Conservation (phyloP, 2,329 filamentous ascomycete genomes). For the Alternaria angustiovoidea region DNA sequence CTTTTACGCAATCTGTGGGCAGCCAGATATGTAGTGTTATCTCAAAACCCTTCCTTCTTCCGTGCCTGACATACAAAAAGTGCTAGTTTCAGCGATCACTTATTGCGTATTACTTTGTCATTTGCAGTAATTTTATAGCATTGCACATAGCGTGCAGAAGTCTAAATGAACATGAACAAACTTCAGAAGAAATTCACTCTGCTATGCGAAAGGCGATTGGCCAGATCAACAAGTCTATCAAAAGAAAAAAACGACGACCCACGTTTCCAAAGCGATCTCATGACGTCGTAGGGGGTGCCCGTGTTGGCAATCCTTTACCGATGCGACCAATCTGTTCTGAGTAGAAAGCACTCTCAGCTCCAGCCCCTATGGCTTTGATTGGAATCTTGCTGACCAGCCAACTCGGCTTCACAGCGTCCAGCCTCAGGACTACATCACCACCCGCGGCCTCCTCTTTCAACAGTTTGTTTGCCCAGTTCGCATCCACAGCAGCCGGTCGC, state of each 20-base stretch:
- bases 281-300: background rate
- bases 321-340: background rate
- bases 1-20: too few species aligned
- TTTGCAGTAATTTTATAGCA: too few species aligned
- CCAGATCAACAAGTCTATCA: background rate
- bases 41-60: too few species aligned
- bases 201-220: background rate
- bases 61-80: fast-evolving
- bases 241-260: background rate
- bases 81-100: background rate
- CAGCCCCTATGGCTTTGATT: constrained; percentile 3
- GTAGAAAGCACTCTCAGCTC: constrained; percentile 8
- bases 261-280: background rate
- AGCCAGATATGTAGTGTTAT: too few species aligned
- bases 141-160: background rate
- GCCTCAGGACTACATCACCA: constrained; percentile 1
- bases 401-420: constrained; percentile 9
- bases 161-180: background rate
- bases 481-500: constrained; percentile 22
- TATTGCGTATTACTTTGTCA: background rate
- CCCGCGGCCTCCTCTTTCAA: constrained; percentile 11
- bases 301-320: background rate
- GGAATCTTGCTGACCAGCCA: constrained; percentile 15
- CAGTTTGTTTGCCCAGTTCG: constrained; percentile 16
- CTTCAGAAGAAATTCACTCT: background rate